Evolutionary conservation across 371 early-diverging fungal species (phyloP).

Genomic region (Saksenaea oblongispora): DNA sequence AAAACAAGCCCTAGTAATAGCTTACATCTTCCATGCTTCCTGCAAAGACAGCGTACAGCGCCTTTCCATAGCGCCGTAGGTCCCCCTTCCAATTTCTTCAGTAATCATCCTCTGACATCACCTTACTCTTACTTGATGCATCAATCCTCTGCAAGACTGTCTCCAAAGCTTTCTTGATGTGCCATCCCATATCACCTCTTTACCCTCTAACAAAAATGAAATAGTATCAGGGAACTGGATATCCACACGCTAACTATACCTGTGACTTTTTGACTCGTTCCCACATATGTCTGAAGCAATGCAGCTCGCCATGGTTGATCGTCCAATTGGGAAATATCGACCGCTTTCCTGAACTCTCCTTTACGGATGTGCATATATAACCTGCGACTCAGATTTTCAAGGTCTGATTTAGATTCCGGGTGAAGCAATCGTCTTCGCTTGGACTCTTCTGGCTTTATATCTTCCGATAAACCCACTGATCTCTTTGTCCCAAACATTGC

Average conservation of each 20-base stretch:
- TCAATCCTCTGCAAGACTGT: not conserved
- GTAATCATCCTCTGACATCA: not conserved
- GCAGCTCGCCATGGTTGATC: slow-evolving; percentile 7
- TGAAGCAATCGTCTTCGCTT: not conserved
- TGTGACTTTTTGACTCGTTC: not conserved
- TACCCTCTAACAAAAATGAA: not conserved
- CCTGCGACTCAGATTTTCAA: not conserved
- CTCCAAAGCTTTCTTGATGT: slow-evolving; percentile 11
- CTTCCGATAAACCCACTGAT: not conserved
- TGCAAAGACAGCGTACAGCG: not conserved
- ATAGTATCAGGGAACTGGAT: not conserved
- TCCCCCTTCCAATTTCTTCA: not conserved
- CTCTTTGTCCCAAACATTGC: not conserved
- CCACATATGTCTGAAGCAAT: slow-evolving; percentile 2
- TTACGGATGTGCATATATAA: slow-evolving; percentile 2
- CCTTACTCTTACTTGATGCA: not conserved
- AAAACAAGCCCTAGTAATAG: not conserved
- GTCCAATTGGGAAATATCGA: not conserved
- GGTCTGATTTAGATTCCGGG: not conserved
- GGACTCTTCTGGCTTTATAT: not conserved
- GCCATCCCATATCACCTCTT: slow-evolving; percentile 2
- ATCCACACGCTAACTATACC: not conserved
- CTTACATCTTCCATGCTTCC: slow-evolving; percentile 7
- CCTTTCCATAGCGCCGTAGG: slow-evolving; percentile 9
- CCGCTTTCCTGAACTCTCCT: slow-evolving; percentile 2